Base-by-base conservation (phyloP, 495 filamentous ascomycete genomes). In the Chaetomium cochliodes region DNA sequence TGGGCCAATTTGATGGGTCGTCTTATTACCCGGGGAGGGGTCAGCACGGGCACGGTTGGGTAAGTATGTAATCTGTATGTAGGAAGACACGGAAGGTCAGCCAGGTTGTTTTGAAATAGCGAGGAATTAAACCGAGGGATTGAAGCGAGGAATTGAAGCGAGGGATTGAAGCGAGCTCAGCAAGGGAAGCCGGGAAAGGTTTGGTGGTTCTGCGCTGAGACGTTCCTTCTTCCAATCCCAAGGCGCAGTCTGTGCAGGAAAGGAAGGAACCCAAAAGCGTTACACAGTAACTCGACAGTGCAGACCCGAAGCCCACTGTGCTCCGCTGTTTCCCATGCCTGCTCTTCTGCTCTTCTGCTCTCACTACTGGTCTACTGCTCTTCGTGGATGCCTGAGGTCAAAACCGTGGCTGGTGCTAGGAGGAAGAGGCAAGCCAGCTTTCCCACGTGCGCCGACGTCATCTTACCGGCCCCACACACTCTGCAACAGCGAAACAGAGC, bases 11-110 rank as follows among this genome's bases (percentile, higher is more conserved):
- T 26, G 57, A 49, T 30, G 49, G 39, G 63, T 47, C 49, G 63
- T 55, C 57, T 59, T 65, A 50, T 20, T 50, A 54, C 41, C 57
- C 56, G 33, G 59, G 59, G 53, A 23, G 23, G 33, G 33, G 33
- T 37, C 9, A 37, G 33, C 33, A 11, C 33, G 33, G 33, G 33
- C 33, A 37, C 33, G 33, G 33, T 37, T 37, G 6, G 33, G 33
- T 37, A 37, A 30, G 28, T 30, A 30, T n/a, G n/a, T n/a, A n/a
- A n/a, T n/a, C n/a, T n/a, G n/a, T n/a, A n/a, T n/a, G n/a, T n/a
- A n/a, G n/a, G n/a, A n/a, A n/a, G 28, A 6, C 28, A 30, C 6
- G 28, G 2, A 2, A 30, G 28, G 28, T 6, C 2, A 6, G 28
- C 6, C 28, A 30, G 59, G 49, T 23, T 39, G 22, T 52, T 18